A percentile compares a stretch with the other conserved stretches of the same genome.
These are phyloP conservation scores for Alternaria infectoria DNA, from an alignment of 2,329 filamentous ascomycete species.

Conservation along the genomic window DNA sequence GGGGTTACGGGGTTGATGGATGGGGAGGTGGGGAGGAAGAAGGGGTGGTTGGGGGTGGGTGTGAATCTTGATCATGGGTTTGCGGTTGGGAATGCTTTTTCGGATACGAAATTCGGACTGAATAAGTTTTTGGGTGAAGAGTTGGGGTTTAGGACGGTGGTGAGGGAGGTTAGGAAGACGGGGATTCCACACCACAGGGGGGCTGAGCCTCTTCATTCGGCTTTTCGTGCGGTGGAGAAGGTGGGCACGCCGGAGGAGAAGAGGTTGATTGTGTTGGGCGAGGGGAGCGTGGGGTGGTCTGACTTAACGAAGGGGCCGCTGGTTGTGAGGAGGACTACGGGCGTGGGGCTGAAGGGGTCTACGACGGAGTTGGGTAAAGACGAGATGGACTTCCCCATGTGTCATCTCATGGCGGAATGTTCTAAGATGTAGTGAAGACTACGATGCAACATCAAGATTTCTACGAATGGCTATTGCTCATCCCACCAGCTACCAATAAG, in stretches of 20 bases:
- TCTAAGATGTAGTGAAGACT: background rate
- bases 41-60: conserved; percentile 18
- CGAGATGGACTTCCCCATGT: conserved; percentile 1
- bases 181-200: background rate
- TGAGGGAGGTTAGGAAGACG: conserved; percentile 18
- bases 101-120: conserved; percentile 20
- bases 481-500: background rate
- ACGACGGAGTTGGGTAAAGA: background rate
- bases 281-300: conserved; percentile 5
- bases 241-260: background rate
- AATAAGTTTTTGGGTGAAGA: conserved; percentile 11
- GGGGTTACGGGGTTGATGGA: conserved; percentile 25
- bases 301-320: background rate
- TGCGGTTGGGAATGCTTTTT: conserved; percentile 12
- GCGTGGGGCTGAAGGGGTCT: background rate
- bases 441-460: background rate
- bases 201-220: background rate
- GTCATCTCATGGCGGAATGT: conserved; percentile 7
- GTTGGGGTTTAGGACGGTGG: background rate
- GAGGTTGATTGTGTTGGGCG: background rate
- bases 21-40: conserved; percentile 13
- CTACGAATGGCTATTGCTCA: background rate
- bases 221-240: background rate
- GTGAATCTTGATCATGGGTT: conserved; percentile 19
- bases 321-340: conserved; percentile 4